Base-by-base conservation (phyloP, 768 basidiomycete species). In the Nevesoporus exiguus region DNA sequence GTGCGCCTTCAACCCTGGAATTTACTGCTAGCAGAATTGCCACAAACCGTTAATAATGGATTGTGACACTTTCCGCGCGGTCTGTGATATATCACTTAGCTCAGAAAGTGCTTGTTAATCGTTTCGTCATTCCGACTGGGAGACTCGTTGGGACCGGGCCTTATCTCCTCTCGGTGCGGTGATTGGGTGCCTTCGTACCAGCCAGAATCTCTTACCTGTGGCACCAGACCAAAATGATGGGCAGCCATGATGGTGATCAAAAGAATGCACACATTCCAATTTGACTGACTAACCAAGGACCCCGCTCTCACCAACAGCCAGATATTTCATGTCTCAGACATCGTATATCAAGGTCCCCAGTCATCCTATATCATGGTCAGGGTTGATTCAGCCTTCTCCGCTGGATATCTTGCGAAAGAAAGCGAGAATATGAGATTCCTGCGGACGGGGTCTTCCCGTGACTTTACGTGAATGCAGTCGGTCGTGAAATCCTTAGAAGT, bases 281-380 rank as follows among this genome's bases (percentile, higher is more conserved):
- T 57, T 31, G 21, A 47, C 17, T 52, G 42, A 54, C 58, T 21
- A 50, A 51, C 51, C 51, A 51, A 54, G 5, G n/a, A 15, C 17
- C 42, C 29, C 27, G n/a, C 40, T 55, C 49, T 51, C 48, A 51
- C 36, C 40, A 21, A 37, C 19, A 17, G 36, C 22, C 42, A 40
- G 49, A 34, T 41, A 36, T 30, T 44, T 55, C 36, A 49, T 55
- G 7, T n/a, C 25, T 29, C 29, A 27, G 40, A 30, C 29, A 41
- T 41, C 31, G 24, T 34, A 33, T 17, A 50, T 46, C 24, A 42
- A 15, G 9, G 33, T 33, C 9, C 33, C 13, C 30, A 14, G 22
- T 39, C 17, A 14, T n/a, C 25, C 31, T 31, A 37, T 7, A 29
- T 43, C 9, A 46, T 14, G 31, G 5, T n/a, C 34, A 52, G 39